These are phyloP conservation scores for Agaricus subrufescens DNA, from an alignment of 768 basidiomycete species.

Conservation along the genomic window DNA sequence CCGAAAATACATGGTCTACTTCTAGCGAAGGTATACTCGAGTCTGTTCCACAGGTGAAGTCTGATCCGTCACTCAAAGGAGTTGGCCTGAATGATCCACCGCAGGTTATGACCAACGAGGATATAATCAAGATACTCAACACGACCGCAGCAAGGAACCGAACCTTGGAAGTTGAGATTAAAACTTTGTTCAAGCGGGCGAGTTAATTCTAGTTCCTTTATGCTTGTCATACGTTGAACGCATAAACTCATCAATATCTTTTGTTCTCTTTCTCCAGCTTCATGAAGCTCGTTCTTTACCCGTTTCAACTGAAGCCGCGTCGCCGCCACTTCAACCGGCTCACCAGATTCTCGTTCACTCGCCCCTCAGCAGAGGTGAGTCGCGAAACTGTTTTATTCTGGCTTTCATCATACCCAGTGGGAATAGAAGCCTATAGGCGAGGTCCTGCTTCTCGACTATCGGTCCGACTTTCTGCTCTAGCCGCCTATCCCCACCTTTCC, in stretches of 20 bases:
- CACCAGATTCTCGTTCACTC: neutral
- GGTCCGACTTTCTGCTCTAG: neutral
- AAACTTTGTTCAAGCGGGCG: constrained; percentile 31
- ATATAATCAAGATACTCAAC: constrained; percentile 36
- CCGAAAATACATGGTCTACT: neutral
- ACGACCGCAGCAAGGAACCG: constrained; percentile 34
- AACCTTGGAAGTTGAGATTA: constrained; percentile 40
- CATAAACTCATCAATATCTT: constrained; percentile 9
- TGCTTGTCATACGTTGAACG: neutral
- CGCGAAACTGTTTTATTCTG: neutral
- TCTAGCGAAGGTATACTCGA: neutral
- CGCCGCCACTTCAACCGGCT: constrained; percentile 1
- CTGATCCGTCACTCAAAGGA: neutral
- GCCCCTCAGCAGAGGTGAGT: constrained; percentile 1
- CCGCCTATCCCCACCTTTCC: too few relatives aligned
- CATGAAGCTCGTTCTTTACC: constrained; percentile 15
- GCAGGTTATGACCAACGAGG: constrained; percentile 25
- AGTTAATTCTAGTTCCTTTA: constrained; percentile 6
- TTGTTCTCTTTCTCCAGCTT: constrained; percentile 14
- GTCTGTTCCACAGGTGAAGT: neutral
- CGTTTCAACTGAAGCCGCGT: neutral
- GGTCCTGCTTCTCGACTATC: neutral
- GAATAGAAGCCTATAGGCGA: neutral
- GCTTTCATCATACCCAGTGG: neutral
- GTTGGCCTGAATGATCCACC: neutral